Base-by-base conservation (phyloP, 1,284 basidiomycete species). In the Amylostereum chailletii region DNA sequence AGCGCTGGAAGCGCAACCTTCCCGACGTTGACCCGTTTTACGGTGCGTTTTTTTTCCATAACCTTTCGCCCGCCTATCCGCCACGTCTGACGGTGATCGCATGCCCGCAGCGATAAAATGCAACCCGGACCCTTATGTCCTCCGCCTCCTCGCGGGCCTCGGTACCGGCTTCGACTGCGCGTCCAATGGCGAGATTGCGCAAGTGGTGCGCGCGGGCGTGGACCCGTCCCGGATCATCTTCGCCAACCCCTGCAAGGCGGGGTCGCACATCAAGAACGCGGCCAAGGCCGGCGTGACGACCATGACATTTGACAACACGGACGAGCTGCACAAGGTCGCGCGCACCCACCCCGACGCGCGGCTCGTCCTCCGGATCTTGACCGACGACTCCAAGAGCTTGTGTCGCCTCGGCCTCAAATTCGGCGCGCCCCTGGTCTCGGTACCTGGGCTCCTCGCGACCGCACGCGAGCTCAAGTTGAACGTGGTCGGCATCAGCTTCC, bases 271-370 rank as follows among this genome's bases (percentile, higher is more conserved):
- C 57, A 89, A 93, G 51, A 82, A 83, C 57, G 90, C 96, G 9
- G 82, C 83, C 36, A 79, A 77, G 56, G 68, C 76, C 31, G 86
- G 87, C 29, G 93, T 99, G 44, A 79, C 90, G 60, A 83, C 83
- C 70, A 97, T 97, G 90, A 98, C 95, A 0, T 99, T 99, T 63
- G 96, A 99, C 72, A 99, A 99, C 68, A 79, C 80, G 46, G 96
- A 99, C 69, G 96, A 99, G 66, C 74, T 99, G n/a, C 77, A 90
- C 79, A 99, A 99, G 72, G 83, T 99, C 57, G 84, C 90, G 43
- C 83, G 86, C 43, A 74, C 78, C 19, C 85, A 95, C 65, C 90
- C 94, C 0, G 61, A 67, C 42, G 94, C 95, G 40, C 88, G 91
- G 69, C 81, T 97, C 48, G 86, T 99, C 56, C 71, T 98, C 32